These are phyloP conservation scores for Flueggea neowawraea DNA, from an alignment of 441 rosid species.

Conservation along the genomic window DNA sequence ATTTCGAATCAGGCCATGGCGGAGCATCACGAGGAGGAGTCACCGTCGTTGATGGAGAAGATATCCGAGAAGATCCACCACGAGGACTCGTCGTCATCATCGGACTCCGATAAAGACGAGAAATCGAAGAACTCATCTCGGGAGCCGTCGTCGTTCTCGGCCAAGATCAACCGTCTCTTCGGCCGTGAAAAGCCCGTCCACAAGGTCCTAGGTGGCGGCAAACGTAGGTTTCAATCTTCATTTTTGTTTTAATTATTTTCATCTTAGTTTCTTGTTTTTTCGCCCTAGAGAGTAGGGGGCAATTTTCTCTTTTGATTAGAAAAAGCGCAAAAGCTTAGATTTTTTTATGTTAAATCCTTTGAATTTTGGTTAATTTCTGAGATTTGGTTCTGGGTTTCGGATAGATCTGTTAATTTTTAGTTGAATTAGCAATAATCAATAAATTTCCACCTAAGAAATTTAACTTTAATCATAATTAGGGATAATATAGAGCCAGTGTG, in stretches of 20 bases:
- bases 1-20: conserved; percentile 33
- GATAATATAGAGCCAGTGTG: too few species aligned
- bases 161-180: conserved; percentile 68
- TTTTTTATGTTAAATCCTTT: too few species aligned
- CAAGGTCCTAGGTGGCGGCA: conserved; percentile 84
- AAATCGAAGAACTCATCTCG: conserved; percentile 21
- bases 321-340: neutral
- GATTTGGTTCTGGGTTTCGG: too few species aligned
- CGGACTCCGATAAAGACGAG: conserved; percentile 70
- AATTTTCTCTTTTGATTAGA: neutral
- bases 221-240: conserved; percentile 34
- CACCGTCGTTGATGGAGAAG: conserved; percentile 58
- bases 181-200: conserved; percentile 88
- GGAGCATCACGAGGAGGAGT: conserved; percentile 58
- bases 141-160: conserved; percentile 18
- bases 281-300: neutral
- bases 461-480: too few species aligned
- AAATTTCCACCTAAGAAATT: too few species aligned
- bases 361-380: too few species aligned
- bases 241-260: neutral
- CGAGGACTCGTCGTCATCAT: conserved; percentile 47
- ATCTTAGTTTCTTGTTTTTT: neutral
- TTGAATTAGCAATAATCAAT: too few species aligned
- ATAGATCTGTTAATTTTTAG: too few species aligned
- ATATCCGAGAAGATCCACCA: conserved; percentile 58